phyloP scores from a whole-genome alignment of 1,139 yeast species.

The Yamadazyma friedrichii region DNA sequence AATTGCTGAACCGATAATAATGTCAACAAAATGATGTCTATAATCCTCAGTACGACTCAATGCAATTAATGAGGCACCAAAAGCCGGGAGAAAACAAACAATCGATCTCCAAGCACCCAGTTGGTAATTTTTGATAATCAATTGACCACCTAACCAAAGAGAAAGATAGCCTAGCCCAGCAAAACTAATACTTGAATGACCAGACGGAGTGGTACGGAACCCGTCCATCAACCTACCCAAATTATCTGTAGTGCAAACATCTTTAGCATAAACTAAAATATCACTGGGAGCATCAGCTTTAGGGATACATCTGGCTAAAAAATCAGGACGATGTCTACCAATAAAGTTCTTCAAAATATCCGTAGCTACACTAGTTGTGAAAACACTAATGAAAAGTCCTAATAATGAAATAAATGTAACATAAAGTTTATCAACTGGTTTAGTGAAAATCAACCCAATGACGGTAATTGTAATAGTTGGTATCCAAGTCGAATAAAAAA shows the following conservation, averaged over 20 bases:
- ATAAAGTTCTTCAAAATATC: constrained; percentile 65
- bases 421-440: constrained; percentile 35
- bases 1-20: constrained; percentile 55
- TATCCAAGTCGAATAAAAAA: constrained; percentile 36
- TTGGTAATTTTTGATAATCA: constrained; percentile 31
- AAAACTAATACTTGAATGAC: constrained; percentile 66
- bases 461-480: constrained; percentile 33
- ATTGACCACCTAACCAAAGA: constrained; percentile 66
- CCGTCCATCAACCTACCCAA: constrained; percentile 56
- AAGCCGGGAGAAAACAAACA: constrained; percentile 32
- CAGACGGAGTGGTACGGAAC: constrained; percentile 76
- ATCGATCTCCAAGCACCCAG: constrained; percentile 59
- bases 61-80: constrained; percentile 67
- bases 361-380: constrained; percentile 44
- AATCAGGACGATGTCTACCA: constrained; percentile 79
- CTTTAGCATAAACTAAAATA: constrained; percentile 50
- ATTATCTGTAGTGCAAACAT: constrained; percentile 59
- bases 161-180: constrained; percentile 65
- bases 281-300: constrained; percentile 45
- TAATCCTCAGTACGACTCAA: constrained; percentile 75
- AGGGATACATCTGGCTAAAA: constrained; percentile 68
- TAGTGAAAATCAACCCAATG: constrained; percentile 27
- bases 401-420: constrained; percentile 39
- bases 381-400: constrained; percentile 38
- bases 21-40: constrained; percentile 75